Evolutionary conservation across 176 grass and related monocot species (phyloP).

Genomic region (Eragrostis curvula): DNA sequence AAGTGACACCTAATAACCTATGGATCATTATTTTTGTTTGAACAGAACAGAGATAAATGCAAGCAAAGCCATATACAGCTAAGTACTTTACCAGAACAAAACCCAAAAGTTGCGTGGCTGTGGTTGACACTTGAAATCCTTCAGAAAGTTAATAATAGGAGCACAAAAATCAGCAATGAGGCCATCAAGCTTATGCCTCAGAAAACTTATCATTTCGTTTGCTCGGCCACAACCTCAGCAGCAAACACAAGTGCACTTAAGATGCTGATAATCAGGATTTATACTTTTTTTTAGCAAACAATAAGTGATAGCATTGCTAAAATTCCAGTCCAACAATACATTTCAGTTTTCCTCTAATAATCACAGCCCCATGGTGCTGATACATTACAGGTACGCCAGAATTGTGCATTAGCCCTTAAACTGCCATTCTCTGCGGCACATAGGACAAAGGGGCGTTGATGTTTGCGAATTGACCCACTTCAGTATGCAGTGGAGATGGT

Average conservation of each 20-base stretch:
- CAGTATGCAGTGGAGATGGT: constrained; percentile 84
- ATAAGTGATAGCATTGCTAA: constrained; percentile 11
- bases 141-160: constrained; percentile 15
- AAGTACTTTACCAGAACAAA: not conserved
- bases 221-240: not conserved
- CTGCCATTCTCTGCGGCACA: constrained; percentile 86
- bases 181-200: not conserved
- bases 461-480: constrained; percentile 91
- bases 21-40: not conserved
- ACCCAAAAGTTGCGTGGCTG: not conserved
- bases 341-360: constrained; percentile 15
- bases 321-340: not conserved
- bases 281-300: constrained; percentile 10
- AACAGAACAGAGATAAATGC: not conserved
- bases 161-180: constrained; percentile 13
- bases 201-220: constrained; percentile 16
- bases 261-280: not conserved
- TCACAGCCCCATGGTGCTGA: not conserved
- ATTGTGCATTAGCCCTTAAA: constrained; percentile 67
- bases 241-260: constrained; percentile 3
- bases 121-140: not conserved
- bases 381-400: constrained; percentile 9
- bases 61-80: not conserved
- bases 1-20: not conserved
- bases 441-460: constrained; percentile 77